phyloP scores from a whole-genome alignment of 192 early-diverging fungal species.

The Mycoemilia scoparia region DNA sequence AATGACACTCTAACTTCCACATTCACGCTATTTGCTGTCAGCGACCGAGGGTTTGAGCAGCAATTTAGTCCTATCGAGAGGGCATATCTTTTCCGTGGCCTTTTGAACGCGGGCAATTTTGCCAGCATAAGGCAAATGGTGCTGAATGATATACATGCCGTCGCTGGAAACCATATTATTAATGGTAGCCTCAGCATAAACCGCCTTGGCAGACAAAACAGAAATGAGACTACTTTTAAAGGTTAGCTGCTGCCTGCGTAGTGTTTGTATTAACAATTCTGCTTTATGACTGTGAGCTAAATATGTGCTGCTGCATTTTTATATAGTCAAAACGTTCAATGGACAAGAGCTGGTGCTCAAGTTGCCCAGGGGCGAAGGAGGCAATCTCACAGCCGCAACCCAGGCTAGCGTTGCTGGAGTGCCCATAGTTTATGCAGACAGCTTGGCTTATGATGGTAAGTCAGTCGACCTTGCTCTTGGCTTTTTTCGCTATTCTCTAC shows the following conservation, averaged over 20 bases:
- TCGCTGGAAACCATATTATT: conserved; percentile 12
- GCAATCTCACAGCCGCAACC: conserved; percentile 1
- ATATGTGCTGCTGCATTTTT: too few species aligned
- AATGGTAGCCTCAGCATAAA: conserved; percentile 12
- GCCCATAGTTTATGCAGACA: not conserved
- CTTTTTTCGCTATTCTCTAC: not conserved
- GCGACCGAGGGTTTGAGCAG: conserved; percentile 12
- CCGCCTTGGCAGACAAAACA: conserved; percentile 15
- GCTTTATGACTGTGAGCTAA: too few species aligned
- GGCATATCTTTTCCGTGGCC: conserved; percentile 17
- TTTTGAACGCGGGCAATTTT: conserved; percentile 16
- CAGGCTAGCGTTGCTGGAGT: not conserved
- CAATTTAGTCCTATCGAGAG: conserved; percentile 16
- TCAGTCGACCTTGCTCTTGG: not conserved
- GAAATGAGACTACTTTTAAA: conserved; percentile 9
- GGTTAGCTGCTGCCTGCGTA: not conserved
- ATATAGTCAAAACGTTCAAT: too few species aligned
- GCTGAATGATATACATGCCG: conserved; percentile 8
- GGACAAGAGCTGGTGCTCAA: conserved; percentile 8
- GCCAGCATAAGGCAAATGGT: conserved; percentile 6
- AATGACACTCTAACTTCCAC: too few species aligned
- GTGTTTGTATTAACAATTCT: not conserved
- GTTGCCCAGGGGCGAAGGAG: not conserved
- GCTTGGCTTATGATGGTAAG: conserved; percentile 1
- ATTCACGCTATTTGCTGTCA: conserved; percentile 28